A percentile compares a stretch with the other conserved stretches of the same genome.
These are phyloP conservation scores for Pestalotiopsis sp. DNA, from an alignment of 2,329 filamentous ascomycete genomes.

Conservation along the genomic window DNA sequence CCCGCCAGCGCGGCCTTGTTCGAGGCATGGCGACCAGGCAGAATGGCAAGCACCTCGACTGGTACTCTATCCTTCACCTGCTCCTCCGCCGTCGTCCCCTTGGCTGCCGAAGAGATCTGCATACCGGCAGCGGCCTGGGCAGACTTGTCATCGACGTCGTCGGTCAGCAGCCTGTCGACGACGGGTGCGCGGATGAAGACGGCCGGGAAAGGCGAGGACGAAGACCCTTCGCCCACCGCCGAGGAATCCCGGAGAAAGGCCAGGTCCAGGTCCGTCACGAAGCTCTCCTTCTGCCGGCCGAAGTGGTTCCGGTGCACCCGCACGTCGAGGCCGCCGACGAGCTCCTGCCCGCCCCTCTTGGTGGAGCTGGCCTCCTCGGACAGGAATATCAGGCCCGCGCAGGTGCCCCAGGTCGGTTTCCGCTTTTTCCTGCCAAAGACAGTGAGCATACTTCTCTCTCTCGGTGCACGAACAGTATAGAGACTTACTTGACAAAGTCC, in stretches of 20 bases:
- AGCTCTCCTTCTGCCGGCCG: conserved; percentile 89
- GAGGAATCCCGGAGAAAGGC: conserved; percentile 60
- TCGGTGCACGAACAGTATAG: not conserved
- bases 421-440: conserved; percentile 60
- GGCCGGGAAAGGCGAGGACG: conserved; percentile 64
- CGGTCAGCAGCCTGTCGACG: conserved; percentile 76
- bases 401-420: conserved; percentile 93
- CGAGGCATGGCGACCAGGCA: conserved; percentile 43
- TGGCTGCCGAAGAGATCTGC: conserved; percentile 16
- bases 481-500: conserved; percentile 83
- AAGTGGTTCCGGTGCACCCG: conserved; percentile 94
- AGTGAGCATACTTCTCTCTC: not conserved
- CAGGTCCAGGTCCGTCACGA: conserved; percentile 74
- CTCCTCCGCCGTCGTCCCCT: not conserved
- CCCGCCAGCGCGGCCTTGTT: conserved; percentile 37
- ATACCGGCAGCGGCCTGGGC: conserved; percentile 27
- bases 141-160: conserved; percentile 23
- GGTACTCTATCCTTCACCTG: conserved; percentile 13
- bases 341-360: conserved; percentile 88
- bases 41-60: conserved; percentile 54
- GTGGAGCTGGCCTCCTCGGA: conserved; percentile 85
- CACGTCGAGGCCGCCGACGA: conserved; percentile 90
- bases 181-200: conserved; percentile 96
- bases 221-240: conserved; percentile 16
- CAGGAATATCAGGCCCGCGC: conserved; percentile 89